Conservation (phyloP, 352 stramenopile genomes). For the Peronospora destructor region DNA sequence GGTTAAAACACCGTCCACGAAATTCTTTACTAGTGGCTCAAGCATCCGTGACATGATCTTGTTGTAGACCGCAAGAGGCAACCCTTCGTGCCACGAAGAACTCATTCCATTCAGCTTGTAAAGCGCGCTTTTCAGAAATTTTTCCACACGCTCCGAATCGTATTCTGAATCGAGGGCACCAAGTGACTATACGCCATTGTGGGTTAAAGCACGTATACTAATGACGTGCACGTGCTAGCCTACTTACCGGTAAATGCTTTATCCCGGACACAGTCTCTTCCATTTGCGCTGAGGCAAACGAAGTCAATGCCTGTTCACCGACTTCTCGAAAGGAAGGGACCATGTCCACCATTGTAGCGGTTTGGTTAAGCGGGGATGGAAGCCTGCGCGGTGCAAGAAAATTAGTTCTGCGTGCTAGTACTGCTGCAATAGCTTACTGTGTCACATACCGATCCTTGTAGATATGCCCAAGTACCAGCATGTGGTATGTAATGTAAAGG, state of each 20-base stretch:
- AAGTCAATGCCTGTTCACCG: conserved; percentile 46
- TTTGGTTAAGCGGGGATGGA: conserved; percentile 45
- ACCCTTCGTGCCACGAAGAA: conserved; percentile 56
- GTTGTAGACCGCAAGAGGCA: conserved; percentile 47
- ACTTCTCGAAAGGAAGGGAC: conserved; percentile 56
- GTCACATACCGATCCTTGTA: conserved; percentile 70
- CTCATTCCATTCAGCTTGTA: conserved; percentile 64
- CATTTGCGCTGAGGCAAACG: conserved; percentile 33
- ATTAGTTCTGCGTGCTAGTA: background rate
- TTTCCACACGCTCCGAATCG: conserved; percentile 37
- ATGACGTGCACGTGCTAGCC: background rate
- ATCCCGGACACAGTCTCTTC: conserved; percentile 41
- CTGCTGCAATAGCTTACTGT: no score
- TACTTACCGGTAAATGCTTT: conserved; percentile 40
- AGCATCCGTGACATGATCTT: conserved; percentile 47
- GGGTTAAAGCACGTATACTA: conserved; percentile 4
- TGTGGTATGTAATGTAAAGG: conserved; percentile 75
- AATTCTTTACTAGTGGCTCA: conserved; percentile 46
- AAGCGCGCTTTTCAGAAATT: conserved; percentile 45
- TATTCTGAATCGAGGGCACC: conserved; percentile 33
- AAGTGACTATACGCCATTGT: conserved; percentile 27
- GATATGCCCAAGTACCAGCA: conserved; percentile 60
- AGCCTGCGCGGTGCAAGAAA: conserved; percentile 26
- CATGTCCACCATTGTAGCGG: conserved; percentile 76
- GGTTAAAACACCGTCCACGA: conserved; percentile 46